Conservation (phyloP, 2,329 filamentous ascomycete species). For the Hypoxylon sp. region DNA sequence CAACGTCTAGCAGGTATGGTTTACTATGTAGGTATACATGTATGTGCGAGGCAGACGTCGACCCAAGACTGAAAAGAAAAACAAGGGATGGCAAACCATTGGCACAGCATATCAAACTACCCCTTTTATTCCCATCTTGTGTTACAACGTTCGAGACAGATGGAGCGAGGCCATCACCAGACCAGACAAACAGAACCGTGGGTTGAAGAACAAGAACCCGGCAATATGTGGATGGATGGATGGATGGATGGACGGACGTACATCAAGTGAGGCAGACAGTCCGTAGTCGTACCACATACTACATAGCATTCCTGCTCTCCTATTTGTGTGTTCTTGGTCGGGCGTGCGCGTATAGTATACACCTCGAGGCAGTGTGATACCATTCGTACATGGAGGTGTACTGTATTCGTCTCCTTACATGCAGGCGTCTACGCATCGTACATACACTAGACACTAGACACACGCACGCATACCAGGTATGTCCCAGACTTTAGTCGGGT, state of each 20-base stretch:
- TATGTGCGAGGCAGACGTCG: too few relatives aligned
- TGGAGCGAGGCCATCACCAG: neutral
- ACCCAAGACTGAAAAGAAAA: too few relatives aligned
- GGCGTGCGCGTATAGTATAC: too few relatives aligned
- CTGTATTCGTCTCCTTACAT: too few relatives aligned
- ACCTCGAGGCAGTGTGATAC: too few relatives aligned
- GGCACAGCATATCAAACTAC: neutral
- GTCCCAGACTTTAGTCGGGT: neutral
- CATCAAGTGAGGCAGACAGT: too few relatives aligned
- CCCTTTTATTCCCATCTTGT: constrained; percentile 1
- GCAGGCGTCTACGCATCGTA: too few relatives aligned
- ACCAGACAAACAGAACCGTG: neutral
- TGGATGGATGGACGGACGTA: too few relatives aligned
- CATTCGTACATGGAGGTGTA: too few relatives aligned
- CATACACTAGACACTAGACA: neutral
- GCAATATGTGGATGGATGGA: too few relatives aligned
- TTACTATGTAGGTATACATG: neutral
- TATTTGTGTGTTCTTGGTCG: neutral
- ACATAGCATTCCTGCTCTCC: neutral
- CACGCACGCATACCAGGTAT: neutral
- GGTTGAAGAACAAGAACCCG: neutral
- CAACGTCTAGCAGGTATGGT: too few relatives aligned
- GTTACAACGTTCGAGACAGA: constrained; percentile 2
- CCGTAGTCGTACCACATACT: neutral
- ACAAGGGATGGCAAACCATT: too few relatives aligned